A percentile compares a stretch with the other conserved stretches of the same genome.
Evolutionary conservation across 805 yeast species (phyloP).

Genomic region (Nakazawaea molendinolei): DNA sequence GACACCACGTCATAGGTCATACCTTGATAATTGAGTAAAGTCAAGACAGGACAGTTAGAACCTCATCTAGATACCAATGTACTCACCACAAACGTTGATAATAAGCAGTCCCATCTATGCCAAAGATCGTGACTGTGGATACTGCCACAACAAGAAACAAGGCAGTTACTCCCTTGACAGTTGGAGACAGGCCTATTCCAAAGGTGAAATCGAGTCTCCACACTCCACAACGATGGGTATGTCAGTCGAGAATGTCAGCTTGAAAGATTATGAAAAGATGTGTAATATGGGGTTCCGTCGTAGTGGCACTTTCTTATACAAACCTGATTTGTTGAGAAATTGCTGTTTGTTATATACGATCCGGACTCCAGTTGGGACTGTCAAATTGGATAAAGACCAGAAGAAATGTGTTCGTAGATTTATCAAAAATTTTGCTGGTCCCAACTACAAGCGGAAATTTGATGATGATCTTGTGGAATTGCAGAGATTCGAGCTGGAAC

Average conservation of each 20-base stretch:
- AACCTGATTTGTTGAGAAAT: conserved; percentile 59
- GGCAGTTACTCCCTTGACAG: conserved; percentile 30
- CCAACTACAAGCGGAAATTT: conserved; percentile 9
- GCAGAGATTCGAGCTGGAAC: conserved; percentile 13
- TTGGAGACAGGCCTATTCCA: conserved; percentile 18
- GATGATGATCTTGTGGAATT: conserved; percentile 15
- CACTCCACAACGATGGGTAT: conserved; percentile 29
- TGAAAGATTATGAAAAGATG: conserved; percentile 51
- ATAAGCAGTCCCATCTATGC: conserved; percentile 39
- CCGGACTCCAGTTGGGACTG: conserved; percentile 43
- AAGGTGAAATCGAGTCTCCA: conserved; percentile 14
- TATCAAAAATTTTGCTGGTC: conserved; percentile 22
- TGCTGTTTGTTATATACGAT: conserved; percentile 82
- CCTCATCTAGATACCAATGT: too few relatives aligned
- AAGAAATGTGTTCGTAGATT: conserved; percentile 61
- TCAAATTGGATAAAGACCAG: conserved; percentile 57
- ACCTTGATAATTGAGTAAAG: too few relatives aligned
- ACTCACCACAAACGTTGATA: conserved; percentile 23
- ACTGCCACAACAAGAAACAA: conserved; percentile 52
- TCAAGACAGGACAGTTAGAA: too few relatives aligned
- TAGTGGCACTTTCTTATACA: conserved; percentile 55
- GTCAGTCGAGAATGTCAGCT: conserved; percentile 37
- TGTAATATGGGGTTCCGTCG: conserved; percentile 75
- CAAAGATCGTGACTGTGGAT: conserved; percentile 55
- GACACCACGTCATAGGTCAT: too few relatives aligned